These are phyloP conservation scores for Tolypocladium ovalisporum DNA, from an alignment of 2,329 filamentous ascomycete species.

Conservation along the genomic window DNA sequence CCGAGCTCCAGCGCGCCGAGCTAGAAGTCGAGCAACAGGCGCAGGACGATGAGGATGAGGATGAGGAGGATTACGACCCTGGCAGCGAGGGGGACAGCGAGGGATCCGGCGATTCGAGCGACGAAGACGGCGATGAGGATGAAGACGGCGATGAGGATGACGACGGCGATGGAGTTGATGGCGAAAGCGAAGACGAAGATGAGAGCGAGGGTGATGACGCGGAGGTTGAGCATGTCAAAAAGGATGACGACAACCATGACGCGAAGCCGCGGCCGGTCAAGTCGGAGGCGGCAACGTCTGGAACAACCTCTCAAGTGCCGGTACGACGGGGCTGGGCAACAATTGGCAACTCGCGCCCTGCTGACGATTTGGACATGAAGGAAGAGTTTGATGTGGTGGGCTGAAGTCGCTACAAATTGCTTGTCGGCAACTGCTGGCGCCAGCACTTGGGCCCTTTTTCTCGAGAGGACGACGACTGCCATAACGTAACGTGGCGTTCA, in stretches of 20 bases:
- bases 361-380: slow-evolving; percentile 19
- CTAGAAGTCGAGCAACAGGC: slow-evolving; percentile 40
- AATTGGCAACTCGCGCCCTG: slow-evolving; percentile 12
- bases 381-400: slow-evolving; percentile 21
- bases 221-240: slow-evolving; percentile 8
- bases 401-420: background rate
- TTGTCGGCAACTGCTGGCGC: no score
- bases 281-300: slow-evolving; percentile 2
- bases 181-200: slow-evolving; percentile 22
- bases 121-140: slow-evolving; percentile 42
- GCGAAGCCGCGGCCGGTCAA: slow-evolving; percentile 4
- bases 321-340: slow-evolving; percentile 21
- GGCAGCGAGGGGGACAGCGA: slow-evolving; percentile 49
- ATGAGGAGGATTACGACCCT: slow-evolving; percentile 57
- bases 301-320: slow-evolving; percentile 5
- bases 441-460: background rate
- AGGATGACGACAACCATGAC: slow-evolving; percentile 4
- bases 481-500: background rate
- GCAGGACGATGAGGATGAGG: slow-evolving; percentile 51
- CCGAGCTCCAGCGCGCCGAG: slow-evolving; percentile 38
- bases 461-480: background rate
- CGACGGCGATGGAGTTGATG: slow-evolving; percentile 27
- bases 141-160: slow-evolving; percentile 32
- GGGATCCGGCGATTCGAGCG: slow-evolving; percentile 39
- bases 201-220: slow-evolving; percentile 11